phyloP scores from a whole-genome alignment of 768 basidiomycete species.

The Leccinum variicolor region DNA sequence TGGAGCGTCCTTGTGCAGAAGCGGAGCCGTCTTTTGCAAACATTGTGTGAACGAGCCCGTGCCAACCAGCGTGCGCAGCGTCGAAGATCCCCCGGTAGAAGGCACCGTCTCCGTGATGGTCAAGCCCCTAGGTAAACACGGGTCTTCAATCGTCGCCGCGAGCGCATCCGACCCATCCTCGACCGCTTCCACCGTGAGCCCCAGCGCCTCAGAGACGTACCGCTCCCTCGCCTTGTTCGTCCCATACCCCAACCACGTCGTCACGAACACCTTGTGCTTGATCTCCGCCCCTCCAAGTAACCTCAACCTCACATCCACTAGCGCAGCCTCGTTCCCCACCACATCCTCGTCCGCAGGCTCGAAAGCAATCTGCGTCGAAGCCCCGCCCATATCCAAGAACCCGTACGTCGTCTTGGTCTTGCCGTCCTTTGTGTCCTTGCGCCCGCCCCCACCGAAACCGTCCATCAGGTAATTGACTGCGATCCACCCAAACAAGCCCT shows the following conservation, averaged over 20 bases:
- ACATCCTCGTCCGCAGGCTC: slow-evolving; percentile 70
- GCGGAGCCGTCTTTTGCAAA: slow-evolving; percentile 61
- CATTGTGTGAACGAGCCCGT: slow-evolving; percentile 92
- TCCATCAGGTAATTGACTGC: slow-evolving; percentile 99
- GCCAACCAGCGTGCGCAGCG: slow-evolving; percentile 66
- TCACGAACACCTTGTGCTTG: slow-evolving; percentile 91
- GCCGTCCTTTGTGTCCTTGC: slow-evolving; percentile 33
- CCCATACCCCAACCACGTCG: slow-evolving; percentile 98
- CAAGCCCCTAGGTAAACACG: slow-evolving; percentile 84
- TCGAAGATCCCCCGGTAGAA: slow-evolving; percentile 37
- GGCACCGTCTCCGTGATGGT: slow-evolving; percentile 55
- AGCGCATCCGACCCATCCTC: slow-evolving; percentile 20
- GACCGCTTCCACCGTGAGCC: slow-evolving; percentile 38
- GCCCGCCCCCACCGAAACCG: slow-evolving; percentile 60
- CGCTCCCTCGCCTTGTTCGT: slow-evolving; percentile 96
- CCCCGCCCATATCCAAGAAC: slow-evolving; percentile 99
- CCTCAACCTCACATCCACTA: slow-evolving; percentile 79
- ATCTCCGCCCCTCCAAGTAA: slow-evolving; percentile 84
- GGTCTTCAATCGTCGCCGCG: slow-evolving; percentile 70
- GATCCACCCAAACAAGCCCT: slow-evolving; percentile 98
- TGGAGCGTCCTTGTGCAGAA: slow-evolving; percentile 81
- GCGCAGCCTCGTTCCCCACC: slow-evolving; percentile 44
- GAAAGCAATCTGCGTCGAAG: slow-evolving; percentile 98
- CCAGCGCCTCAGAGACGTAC: slow-evolving; percentile 71
- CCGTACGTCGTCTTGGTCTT: slow-evolving; percentile 86